A percentile compares a stretch with the other conserved stretches of the same genome.
These are phyloP conservation scores for Collybiopsis confluens DNA, from an alignment of 768 basidiomycete species.

Conservation along the genomic window DNA sequence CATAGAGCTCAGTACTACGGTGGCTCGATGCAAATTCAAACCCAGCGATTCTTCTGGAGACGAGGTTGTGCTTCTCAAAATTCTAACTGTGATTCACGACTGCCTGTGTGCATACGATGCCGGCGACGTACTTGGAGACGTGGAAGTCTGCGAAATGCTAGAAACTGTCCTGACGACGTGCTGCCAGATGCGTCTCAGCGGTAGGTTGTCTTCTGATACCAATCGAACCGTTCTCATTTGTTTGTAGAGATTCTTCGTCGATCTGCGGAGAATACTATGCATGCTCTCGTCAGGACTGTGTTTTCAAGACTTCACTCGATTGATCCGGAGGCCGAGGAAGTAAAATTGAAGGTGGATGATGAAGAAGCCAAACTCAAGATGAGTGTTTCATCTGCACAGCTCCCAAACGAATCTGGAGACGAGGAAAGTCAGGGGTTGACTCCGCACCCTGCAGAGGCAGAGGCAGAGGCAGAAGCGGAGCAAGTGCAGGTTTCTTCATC, in stretches of 20 bases:
- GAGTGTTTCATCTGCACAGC: slow-evolving; percentile 44
- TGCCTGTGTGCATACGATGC: slow-evolving; percentile 66
- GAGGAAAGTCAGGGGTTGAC: slow-evolving; percentile 14
- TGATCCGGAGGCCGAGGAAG: slow-evolving; percentile 65
- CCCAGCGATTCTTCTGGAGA: slow-evolving; percentile 96
- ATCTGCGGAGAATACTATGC: slow-evolving; percentile 87
- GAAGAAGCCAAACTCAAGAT: slow-evolving; percentile 61
- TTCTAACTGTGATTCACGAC: slow-evolving; percentile 85
- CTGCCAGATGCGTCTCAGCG: slow-evolving; percentile 94
- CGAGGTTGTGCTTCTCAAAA: slow-evolving; percentile 90
- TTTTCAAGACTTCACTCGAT: slow-evolving; percentile 70
- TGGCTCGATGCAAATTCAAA: slow-evolving; percentile 97
- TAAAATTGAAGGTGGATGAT: slow-evolving; percentile 47
- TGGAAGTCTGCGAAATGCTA: slow-evolving; percentile 96
- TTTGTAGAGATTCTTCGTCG: slow-evolving; percentile 76
- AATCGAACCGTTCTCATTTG: slow-evolving; percentile 7
- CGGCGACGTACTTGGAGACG: slow-evolving; percentile 75
- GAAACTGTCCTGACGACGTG: slow-evolving; percentile 97
- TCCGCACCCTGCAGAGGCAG: background rate
- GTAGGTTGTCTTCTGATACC: slow-evolving; percentile 43
- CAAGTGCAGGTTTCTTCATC: slow-evolving; percentile 17
- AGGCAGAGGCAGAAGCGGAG: slow-evolving; percentile 6
- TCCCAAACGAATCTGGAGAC: slow-evolving; percentile 16
- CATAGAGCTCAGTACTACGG: slow-evolving; percentile 79
- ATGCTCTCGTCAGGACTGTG: slow-evolving; percentile 76